A percentile compares a stretch with the other conserved stretches of the same genome.
phyloP scores from a whole-genome alignment of 768 basidiomycete species.

The Lactarius evosmus region DNA sequence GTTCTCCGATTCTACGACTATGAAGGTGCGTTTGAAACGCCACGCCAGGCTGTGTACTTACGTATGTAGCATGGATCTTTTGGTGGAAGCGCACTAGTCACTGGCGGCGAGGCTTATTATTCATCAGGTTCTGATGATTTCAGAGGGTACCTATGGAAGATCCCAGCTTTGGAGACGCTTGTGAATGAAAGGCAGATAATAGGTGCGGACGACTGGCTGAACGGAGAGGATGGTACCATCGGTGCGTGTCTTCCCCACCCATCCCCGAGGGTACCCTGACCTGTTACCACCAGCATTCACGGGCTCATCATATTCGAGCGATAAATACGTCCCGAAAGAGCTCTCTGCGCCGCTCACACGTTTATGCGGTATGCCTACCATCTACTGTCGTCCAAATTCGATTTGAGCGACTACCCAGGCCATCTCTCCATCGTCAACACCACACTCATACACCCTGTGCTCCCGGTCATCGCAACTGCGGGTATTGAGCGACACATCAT shows the following conservation, averaged over 20 bases:
- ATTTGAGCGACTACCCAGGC: slow-evolving; percentile 38
- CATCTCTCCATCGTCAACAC: slow-evolving; percentile 79
- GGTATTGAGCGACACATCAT: slow-evolving; percentile 71
- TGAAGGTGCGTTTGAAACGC: slow-evolving; percentile 51
- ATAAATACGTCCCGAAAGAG: slow-evolving; percentile 53
- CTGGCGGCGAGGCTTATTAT: slow-evolving; percentile 56
- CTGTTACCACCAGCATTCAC: slow-evolving; percentile 18
- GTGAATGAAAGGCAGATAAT: slow-evolving; percentile 46
- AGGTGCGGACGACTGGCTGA: slow-evolving; percentile 45
- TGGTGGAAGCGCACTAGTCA: slow-evolving; percentile 48
- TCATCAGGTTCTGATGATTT: slow-evolving; percentile 84
- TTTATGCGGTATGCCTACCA: slow-evolving; percentile 48
- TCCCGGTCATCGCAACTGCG: slow-evolving; percentile 62
- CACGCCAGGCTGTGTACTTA: neutral
- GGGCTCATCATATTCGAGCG: slow-evolving; percentile 36
- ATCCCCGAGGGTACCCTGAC: neutral
- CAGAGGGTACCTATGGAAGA: slow-evolving; percentile 71
- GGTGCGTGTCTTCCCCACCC: slow-evolving; percentile 34
- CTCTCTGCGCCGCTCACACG: slow-evolving; percentile 61
- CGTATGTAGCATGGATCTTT: slow-evolving; percentile 66
- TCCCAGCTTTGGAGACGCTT: slow-evolving; percentile 52
- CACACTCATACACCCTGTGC: slow-evolving; percentile 65
- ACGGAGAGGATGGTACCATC: slow-evolving; percentile 35
- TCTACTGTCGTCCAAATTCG: neutral
- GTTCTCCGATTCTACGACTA: slow-evolving; percentile 73